phyloP scores from a whole-genome alignment of 73 alveolate genomes.

The Stentor roeselii region DNA sequence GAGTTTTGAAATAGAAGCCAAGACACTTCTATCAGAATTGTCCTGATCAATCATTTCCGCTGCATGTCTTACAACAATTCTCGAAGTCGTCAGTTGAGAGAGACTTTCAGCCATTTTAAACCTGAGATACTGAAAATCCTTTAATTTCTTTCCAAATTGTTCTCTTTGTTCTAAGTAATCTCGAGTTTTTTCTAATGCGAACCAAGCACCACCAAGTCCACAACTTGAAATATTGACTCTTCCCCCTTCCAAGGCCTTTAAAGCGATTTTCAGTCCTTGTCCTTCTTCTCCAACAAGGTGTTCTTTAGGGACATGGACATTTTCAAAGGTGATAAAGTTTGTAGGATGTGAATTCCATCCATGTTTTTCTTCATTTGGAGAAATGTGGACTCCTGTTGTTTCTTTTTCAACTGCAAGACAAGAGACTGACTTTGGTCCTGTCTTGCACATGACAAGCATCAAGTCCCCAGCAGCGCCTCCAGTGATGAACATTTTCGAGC shows the following conservation, averaged over 20 bases:
- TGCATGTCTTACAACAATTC: slow-evolving; percentile 83
- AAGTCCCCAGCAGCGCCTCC: slow-evolving; percentile 73
- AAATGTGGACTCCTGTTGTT: slow-evolving; percentile 70
- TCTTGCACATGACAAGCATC: slow-evolving; percentile 69
- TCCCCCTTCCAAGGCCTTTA: slow-evolving; percentile 89
- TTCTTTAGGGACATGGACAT: slow-evolving; percentile 72
- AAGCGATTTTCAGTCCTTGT: slow-evolving; percentile 82
- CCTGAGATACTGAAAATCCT: slow-evolving; percentile 54
- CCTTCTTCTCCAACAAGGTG: slow-evolving; percentile 69
- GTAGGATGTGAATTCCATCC: slow-evolving; percentile 90
- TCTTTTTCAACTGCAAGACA: slow-evolving; percentile 67
- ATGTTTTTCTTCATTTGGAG: slow-evolving; percentile 70
- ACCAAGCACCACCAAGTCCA: slow-evolving; percentile 81
- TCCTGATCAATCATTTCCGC: slow-evolving; percentile 62
- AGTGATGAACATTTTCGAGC: slow-evolving; percentile 78
- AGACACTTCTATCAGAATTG: slow-evolving; percentile 54
- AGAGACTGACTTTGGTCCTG: slow-evolving; percentile 78
- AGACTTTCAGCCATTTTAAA: slow-evolving; percentile 78
- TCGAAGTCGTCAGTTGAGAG: slow-evolving; percentile 67
- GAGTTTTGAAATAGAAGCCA: slow-evolving; percentile 83
- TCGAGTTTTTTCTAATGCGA: slow-evolving; percentile 56
- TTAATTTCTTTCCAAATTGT: slow-evolving; percentile 68
- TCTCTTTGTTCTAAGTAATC: slow-evolving; percentile 64
- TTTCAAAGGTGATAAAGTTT: slow-evolving; percentile 59
- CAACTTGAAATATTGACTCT: slow-evolving; percentile 79